phyloP scores from a whole-genome alignment of 176 grass and related monocot species.

The Hordeum marinum region DNA sequence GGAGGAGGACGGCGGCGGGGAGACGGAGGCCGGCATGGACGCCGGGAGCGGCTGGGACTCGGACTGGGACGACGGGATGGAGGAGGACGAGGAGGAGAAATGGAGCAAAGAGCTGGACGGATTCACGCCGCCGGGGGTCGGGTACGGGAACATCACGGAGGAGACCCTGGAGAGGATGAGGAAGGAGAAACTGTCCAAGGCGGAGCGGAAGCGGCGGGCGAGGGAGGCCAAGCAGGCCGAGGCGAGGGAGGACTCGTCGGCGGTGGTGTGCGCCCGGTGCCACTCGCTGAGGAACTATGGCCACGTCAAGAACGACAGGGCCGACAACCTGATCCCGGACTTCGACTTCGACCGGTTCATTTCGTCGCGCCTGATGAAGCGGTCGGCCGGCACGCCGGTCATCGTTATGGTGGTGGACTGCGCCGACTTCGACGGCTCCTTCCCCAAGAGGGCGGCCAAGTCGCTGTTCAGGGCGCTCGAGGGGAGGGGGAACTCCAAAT shows the following conservation, averaged over 20 bases:
- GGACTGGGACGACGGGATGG: constrained; percentile 42
- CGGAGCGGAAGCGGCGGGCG: constrained; percentile 55
- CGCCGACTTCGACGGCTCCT: constrained; percentile 87
- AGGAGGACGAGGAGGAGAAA: constrained; percentile 61
- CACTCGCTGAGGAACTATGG: constrained; percentile 89
- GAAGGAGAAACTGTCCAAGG: constrained; percentile 87
- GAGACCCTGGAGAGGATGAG: constrained; percentile 53
- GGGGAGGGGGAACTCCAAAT: constrained; percentile 49
- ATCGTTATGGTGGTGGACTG: constrained; percentile 87
- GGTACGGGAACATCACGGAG: constrained; percentile 81
- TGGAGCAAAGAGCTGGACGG: constrained; percentile 70
- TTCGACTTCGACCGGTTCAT: constrained; percentile 93
- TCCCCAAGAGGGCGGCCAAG: constrained; percentile 68
- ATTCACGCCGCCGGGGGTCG: constrained; percentile 57
- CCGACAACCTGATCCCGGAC: constrained; percentile 84
- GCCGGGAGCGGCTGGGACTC: constrained; percentile 31
- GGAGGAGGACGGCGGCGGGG: neutral
- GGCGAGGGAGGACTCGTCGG: constrained; percentile 28
- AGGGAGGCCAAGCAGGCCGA: constrained; percentile 54
- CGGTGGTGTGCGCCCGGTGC: constrained; percentile 70
- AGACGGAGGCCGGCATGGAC: constrained; percentile 21
- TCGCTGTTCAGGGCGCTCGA: constrained; percentile 78
- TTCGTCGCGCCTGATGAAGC: constrained; percentile 71
- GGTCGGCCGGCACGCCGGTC: constrained; percentile 49
- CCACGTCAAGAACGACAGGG: constrained; percentile 83